A percentile compares a stretch with the other conserved stretches of the same genome.
Evolutionary conservation across 2,329 filamentous ascomycete genomes (phyloP).

Genomic region (Aspergillus costaricaensis): DNA sequence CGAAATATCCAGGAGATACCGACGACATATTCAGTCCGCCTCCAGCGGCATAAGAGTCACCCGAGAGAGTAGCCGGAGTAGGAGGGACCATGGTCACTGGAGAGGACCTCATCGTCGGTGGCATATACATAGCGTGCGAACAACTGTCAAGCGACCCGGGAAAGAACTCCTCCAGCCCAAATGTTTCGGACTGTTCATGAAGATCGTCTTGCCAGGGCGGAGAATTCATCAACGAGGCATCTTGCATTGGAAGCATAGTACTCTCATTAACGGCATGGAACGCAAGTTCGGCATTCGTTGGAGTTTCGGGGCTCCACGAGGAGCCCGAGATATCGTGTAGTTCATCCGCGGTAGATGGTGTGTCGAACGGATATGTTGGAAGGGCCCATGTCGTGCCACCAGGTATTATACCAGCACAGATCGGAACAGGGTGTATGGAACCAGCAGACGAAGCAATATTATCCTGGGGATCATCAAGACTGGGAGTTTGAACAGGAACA

Average conservation of each 20-base stretch:
- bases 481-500: slow-evolving; percentile 7
- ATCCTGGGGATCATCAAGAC: background rate
- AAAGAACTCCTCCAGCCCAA: slow-evolving; percentile 1
- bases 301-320: slow-evolving; percentile 6
- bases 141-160: slow-evolving; percentile 5
- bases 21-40: background rate
- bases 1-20: background rate
- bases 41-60: background rate
- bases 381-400: background rate
- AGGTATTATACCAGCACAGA: background rate
- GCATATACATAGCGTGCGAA: background rate
- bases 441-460: background rate
- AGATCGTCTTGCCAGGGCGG: slow-evolving; percentile 15
- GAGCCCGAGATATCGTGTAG: background rate
- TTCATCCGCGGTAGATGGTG: background rate
- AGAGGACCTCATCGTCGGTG: background rate
- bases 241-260: background rate
- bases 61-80: background rate
- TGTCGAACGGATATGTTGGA: background rate
- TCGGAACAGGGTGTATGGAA: background rate
- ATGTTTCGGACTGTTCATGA: slow-evolving; percentile 1
- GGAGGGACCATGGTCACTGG: background rate
- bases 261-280: background rate
- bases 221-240: background rate
- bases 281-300: slow-evolving; percentile 5